These are phyloP conservation scores for Nymphaea thermarum DNA, from an alignment of 164 flowering plant species.

Conservation along the genomic window DNA sequence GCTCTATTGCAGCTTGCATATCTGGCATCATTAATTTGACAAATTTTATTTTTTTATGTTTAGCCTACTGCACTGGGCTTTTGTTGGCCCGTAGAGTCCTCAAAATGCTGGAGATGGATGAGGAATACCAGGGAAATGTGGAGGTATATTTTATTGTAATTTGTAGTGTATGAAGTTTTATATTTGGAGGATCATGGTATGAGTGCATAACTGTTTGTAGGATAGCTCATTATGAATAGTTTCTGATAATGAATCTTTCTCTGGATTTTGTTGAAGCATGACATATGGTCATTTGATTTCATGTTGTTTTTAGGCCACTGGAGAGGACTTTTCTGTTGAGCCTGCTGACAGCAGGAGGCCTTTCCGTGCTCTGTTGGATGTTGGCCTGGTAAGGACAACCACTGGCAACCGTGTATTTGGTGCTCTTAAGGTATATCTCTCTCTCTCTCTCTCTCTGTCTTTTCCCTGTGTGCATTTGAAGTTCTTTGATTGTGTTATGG, in stretches of 20 bases:
- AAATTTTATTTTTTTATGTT: not conserved
- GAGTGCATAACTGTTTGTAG: too few relatives aligned
- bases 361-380: slow-evolving; percentile 46
- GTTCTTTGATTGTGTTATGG: not conserved
- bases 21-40: not conserved
- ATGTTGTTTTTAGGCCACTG: slow-evolving; percentile 19
- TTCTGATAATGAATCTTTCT: too few relatives aligned
- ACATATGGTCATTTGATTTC: too few relatives aligned
- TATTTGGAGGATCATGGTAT: too few relatives aligned
- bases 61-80: slow-evolving; percentile 38
- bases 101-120: slow-evolving; percentile 32
- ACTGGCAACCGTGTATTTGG: slow-evolving; percentile 41
- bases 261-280: too few relatives aligned
- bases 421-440: slow-evolving; percentile 29
- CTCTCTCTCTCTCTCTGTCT: not conserved
- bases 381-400: slow-evolving; percentile 37
- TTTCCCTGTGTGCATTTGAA: not conserved
- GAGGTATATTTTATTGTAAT: slow-evolving; percentile 16
- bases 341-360: slow-evolving; percentile 33
- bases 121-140: slow-evolving; percentile 30
- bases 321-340: slow-evolving; percentile 37
- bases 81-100: slow-evolving; percentile 38
- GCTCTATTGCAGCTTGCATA: not conserved
- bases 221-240: too few relatives aligned
- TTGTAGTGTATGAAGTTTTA: too few relatives aligned